Conservation (phyloP, 1,139 yeast species). For the Candida sanyaensis region DNA sequence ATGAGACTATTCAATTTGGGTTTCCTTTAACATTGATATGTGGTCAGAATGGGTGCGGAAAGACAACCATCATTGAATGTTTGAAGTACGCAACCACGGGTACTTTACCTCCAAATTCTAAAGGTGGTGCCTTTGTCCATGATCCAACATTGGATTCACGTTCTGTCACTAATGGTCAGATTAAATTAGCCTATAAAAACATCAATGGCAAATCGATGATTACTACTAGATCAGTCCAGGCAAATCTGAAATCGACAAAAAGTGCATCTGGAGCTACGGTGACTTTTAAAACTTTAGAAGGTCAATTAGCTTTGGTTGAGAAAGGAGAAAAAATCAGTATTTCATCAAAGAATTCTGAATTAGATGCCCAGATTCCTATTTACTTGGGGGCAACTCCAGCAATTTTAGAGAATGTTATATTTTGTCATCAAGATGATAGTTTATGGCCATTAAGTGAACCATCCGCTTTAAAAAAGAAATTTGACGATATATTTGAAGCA, state of each 20-base stretch:
- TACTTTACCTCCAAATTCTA: slow-evolving; percentile 91
- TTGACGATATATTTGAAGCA: slow-evolving; percentile 96
- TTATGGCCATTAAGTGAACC: slow-evolving; percentile 98
- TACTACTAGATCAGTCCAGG: slow-evolving; percentile 81
- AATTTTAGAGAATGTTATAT: slow-evolving; percentile 86
- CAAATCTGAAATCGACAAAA: slow-evolving; percentile 48
- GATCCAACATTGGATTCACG: slow-evolving; percentile 86
- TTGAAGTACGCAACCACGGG: slow-evolving; percentile 94
- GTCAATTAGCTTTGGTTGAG: slow-evolving; percentile 71
- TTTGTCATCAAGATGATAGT: slow-evolving; percentile 97
- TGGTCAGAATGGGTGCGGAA: slow-evolving; percentile 98
- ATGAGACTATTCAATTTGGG: slow-evolving; percentile 88
- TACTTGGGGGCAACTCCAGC: slow-evolving; percentile 88
- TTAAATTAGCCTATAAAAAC: slow-evolving; percentile 80
- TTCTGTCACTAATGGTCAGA: slow-evolving; percentile 82
- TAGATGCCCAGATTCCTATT: slow-evolving; percentile 79
- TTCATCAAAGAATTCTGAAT: slow-evolving; percentile 81
- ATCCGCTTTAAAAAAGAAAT: slow-evolving; percentile 80
- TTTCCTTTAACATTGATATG: slow-evolving; percentile 90
- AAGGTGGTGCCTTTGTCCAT: slow-evolving; percentile 95
- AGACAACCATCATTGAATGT: slow-evolving; percentile 95
- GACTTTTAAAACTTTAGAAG: slow-evolving; percentile 89
- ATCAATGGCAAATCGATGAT: slow-evolving; percentile 79
- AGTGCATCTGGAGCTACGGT: slow-evolving; percentile 34
- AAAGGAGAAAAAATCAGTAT: slow-evolving; percentile 71